Evolutionary conservation across 139 green algal species (phyloP).

Genomic region (Chlorella sp.): DNA sequence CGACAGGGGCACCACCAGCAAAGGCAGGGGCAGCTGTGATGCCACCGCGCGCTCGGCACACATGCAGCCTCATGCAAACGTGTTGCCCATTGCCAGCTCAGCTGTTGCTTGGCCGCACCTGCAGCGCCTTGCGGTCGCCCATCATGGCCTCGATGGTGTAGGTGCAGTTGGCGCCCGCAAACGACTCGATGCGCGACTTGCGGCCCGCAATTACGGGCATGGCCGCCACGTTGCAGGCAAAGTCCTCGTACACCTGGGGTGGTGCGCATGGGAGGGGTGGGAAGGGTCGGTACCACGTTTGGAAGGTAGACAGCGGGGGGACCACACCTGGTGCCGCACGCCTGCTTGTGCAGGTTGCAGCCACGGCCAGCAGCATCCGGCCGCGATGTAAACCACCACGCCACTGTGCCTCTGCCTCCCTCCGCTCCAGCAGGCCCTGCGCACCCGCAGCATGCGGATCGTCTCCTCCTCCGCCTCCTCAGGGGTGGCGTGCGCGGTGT

Average conservation of each 20-base stretch:
- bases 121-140: constrained; percentile 89
- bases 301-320: too few species aligned
- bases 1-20: too few species aligned
- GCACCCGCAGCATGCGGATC: constrained; percentile 73
- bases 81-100: not conserved
- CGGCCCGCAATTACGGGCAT: constrained; percentile 95
- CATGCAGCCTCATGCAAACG: too few species aligned
- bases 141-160: constrained; percentile 99
- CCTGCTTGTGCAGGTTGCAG: too few species aligned
- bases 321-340: too few species aligned
- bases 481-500: constrained; percentile 96
- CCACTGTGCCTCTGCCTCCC: not conserved
- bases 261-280: not conserved
- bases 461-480: constrained; percentile 93
- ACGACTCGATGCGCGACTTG: constrained; percentile 92
- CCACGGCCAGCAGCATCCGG: not conserved
- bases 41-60: too few species aligned
- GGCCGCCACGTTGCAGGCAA: constrained; percentile 78
- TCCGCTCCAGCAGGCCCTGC: constrained; percentile 30
- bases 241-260: constrained; percentile 70
- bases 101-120: constrained; percentile 44
- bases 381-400: too few species aligned
- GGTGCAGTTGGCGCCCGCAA: constrained; percentile 87
- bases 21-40: too few species aligned
- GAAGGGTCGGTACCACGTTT: too few species aligned